Conservation (phyloP, 176 grass and related monocot species). For the Raddia guianensis region DNA sequence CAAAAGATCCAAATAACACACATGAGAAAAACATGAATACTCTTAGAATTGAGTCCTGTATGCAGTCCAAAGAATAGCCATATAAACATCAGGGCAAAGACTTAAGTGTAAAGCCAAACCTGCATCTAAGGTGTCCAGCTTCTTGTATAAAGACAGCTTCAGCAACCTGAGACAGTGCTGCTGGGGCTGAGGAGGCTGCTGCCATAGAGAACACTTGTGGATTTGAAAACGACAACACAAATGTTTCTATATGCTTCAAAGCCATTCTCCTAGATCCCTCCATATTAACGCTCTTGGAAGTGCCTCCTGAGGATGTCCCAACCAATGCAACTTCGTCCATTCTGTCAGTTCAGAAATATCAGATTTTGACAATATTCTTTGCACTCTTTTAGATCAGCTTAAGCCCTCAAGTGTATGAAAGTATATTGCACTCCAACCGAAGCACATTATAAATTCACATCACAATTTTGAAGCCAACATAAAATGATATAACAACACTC, state of each 20-base stretch:
- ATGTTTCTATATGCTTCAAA: constrained; percentile 93
- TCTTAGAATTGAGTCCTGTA: background rate
- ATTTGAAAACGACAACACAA: constrained; percentile 87
- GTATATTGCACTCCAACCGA: constrained; percentile 4
- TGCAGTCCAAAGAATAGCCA: background rate
- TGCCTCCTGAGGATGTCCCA: constrained; percentile 73
- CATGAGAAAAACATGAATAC: background rate
- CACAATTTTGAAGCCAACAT: constrained; percentile 26
- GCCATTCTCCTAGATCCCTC: constrained; percentile 97
- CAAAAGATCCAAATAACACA: constrained; percentile 28
- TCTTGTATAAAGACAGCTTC: constrained; percentile 90
- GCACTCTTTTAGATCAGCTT: constrained; percentile 29
- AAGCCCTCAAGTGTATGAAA: background rate
- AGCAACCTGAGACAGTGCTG: constrained; percentile 72
- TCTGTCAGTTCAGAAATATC: constrained; percentile 56
- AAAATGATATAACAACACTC: background rate
- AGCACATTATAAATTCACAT: constrained; percentile 17
- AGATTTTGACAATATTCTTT: constrained; percentile 33
- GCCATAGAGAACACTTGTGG: constrained; percentile 77
- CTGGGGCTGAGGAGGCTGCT: constrained; percentile 70
- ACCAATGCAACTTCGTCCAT: constrained; percentile 85
- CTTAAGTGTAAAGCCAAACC: constrained; percentile 51
- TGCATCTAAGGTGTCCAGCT: constrained; percentile 99
- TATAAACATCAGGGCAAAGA: background rate
- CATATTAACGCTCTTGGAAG: constrained; percentile 75